phyloP scores from a whole-genome alignment of 1,284 basidiomycete species.

The Rhodotorula sp. region DNA sequence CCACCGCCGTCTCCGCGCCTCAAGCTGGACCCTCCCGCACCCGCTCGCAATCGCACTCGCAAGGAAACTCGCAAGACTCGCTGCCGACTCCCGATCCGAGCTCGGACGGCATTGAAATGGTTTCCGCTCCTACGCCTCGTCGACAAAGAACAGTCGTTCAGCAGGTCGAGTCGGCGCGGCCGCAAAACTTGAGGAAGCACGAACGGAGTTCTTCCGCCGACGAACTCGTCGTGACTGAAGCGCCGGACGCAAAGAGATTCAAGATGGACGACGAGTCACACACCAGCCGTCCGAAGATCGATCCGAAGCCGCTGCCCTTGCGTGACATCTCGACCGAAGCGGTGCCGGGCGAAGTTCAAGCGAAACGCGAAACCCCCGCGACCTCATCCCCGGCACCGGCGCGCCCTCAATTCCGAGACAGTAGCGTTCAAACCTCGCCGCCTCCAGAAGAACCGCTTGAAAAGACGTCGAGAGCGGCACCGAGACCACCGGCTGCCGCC shows the following conservation, averaged over 20 bases:
- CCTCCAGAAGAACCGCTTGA: not conserved
- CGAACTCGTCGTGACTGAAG: too few relatives aligned
- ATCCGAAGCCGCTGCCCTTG: too few relatives aligned
- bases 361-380: not conserved
- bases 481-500: not conserved
- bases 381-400: not conserved
- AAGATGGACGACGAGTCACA: too few relatives aligned
- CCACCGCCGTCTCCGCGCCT: not conserved
- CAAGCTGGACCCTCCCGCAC: too few relatives aligned
- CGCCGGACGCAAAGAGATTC: too few relatives aligned
- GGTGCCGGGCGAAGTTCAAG: not conserved
- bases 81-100: constrained; percentile 17
- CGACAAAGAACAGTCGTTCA: too few relatives aligned
- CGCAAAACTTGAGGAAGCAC: not conserved
- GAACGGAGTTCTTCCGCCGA: too few relatives aligned
- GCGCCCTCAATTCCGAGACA: not conserved
- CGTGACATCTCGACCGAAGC: not conserved
- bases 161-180: too few relatives aligned
- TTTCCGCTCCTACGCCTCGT: too few relatives aligned
- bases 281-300: too few relatives aligned
- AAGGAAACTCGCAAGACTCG: constrained; percentile 15
- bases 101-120: not conserved
- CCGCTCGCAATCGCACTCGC: not conserved
- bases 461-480: not conserved
- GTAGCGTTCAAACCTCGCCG: not conserved